Evolutionary conservation across 495 filamentous ascomycete species (phyloP).

Genomic region (Ascobolus immersus): DNA sequence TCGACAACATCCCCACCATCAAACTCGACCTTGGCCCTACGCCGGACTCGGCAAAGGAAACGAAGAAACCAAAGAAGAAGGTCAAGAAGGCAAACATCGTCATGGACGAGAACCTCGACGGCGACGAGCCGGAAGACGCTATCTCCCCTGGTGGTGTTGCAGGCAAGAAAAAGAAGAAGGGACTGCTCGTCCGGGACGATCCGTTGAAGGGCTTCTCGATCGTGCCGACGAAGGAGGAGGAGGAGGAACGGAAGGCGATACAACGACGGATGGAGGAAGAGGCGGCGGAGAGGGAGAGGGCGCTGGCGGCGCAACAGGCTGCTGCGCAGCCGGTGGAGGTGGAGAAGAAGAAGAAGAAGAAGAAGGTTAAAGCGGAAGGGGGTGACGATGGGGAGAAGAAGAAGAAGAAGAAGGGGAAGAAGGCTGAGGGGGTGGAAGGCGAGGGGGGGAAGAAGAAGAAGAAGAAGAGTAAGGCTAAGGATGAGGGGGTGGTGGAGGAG

Average conservation of each 20-base stretch:
- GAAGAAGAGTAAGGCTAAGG: conserved; percentile 11
- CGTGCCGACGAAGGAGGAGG: conserved; percentile 17
- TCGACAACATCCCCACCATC: conserved; percentile 89
- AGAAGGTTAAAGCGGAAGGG: conserved; percentile 18
- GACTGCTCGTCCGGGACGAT: no score
- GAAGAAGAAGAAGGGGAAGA: conserved; percentile 17
- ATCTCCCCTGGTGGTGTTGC: conserved; percentile 10
- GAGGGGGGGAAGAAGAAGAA: conserved; percentile 4
- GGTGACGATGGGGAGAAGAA: conserved; percentile 11
- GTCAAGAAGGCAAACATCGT: conserved; percentile 37
- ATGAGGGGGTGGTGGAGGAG: conserved; percentile 4
- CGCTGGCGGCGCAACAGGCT: conserved; percentile 21
- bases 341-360: conserved; percentile 56
- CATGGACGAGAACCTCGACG: conserved; percentile 31
- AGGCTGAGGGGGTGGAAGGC: conserved; percentile 6
- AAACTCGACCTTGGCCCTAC: conserved; percentile 45
- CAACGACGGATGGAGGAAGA: conserved; percentile 29
- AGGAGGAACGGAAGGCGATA: conserved; percentile 21
- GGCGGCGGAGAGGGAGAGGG: conserved; percentile 54
- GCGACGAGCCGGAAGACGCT: conserved; percentile 16
- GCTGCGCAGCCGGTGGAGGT: conserved; percentile 45
- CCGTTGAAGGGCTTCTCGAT: neutral
- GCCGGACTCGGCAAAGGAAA: conserved; percentile 6
- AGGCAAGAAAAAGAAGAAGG: conserved; percentile 15
- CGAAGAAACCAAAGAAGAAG: conserved; percentile 17